Evolutionary conservation across 345 rosid species (phyloP).

Genomic region (Excoecaria cochinchinensis): DNA sequence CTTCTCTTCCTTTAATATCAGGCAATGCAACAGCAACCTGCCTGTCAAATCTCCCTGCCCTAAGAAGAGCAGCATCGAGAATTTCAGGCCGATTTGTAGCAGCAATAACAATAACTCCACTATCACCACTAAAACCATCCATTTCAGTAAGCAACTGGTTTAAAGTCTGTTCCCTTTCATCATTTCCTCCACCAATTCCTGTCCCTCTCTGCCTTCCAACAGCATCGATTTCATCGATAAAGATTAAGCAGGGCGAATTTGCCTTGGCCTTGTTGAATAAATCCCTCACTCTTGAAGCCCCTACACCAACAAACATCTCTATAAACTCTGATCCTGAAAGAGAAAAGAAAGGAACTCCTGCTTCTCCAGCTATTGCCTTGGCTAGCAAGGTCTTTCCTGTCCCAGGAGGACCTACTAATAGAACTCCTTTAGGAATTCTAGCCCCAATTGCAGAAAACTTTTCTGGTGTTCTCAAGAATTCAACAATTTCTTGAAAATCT

Average conservation of each 20-base stretch:
- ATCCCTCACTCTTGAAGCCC: constrained; percentile 76
- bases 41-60: constrained; percentile 80
- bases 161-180: constrained; percentile 80
- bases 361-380: constrained; percentile 84
- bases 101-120: constrained; percentile 70
- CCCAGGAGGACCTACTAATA: constrained; percentile 66
- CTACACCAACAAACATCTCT: constrained; percentile 80
- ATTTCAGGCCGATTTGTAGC: constrained; percentile 77
- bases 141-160: constrained; percentile 76
- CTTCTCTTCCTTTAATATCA: constrained; percentile 70
- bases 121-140: constrained; percentile 67
- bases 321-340: constrained; percentile 74
- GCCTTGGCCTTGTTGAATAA: constrained; percentile 76
- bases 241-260: constrained; percentile 65
- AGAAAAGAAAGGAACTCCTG: constrained; percentile 74
- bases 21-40: constrained; percentile 71
- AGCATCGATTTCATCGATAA: constrained; percentile 84
- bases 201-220: constrained; percentile 81
- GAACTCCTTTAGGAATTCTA: constrained; percentile 65
- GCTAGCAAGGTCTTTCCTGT: constrained; percentile 75
- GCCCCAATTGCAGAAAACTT: constrained; percentile 71
- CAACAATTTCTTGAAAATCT: constrained; percentile 74
- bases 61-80: constrained; percentile 70
- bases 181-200: constrained; percentile 84
- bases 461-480: constrained; percentile 61